Percentiles rank a stretch among this genome's conserved stretches.
Conservation (phyloP, 345 rosid genomes). For the Populus deltoides region DNA sequence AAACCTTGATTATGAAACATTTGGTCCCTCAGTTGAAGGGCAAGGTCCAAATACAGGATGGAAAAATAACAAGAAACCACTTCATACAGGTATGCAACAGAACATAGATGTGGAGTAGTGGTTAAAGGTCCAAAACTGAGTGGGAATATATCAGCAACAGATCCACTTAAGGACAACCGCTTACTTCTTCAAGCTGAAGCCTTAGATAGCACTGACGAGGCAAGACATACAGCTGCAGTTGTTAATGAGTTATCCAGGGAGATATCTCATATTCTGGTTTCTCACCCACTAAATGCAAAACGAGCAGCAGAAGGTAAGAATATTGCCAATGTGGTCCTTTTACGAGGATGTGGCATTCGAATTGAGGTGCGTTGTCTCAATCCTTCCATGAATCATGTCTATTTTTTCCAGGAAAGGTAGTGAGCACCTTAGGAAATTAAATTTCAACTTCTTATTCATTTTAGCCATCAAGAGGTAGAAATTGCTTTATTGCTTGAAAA, state of each 20-base stretch:
- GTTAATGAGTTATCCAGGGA: slow-evolving; percentile 84
- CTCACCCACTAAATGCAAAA: slow-evolving; percentile 73
- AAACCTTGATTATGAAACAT: neutral
- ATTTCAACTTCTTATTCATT: neutral
- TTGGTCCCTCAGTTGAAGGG: neutral
- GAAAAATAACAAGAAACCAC: slow-evolving; percentile 4
- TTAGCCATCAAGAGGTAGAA: neutral
- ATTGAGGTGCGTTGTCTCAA: slow-evolving; percentile 59
- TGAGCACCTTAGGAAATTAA: neutral
- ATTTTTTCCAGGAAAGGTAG: neutral
- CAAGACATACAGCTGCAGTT: slow-evolving; percentile 73
- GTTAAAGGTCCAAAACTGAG: slow-evolving; percentile 88
- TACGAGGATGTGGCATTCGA: slow-evolving; percentile 94
- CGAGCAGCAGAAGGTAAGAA: slow-evolving; percentile 74
- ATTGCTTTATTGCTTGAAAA: neutral
- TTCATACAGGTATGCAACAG: slow-evolving; percentile 79
- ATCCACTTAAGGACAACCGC: slow-evolving; percentile 87
- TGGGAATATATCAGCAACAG: slow-evolving; percentile 95
- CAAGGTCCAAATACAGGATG: neutral
- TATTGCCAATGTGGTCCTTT: slow-evolving; percentile 79
- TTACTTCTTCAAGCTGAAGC: slow-evolving; percentile 72
- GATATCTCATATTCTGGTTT: slow-evolving; percentile 63
- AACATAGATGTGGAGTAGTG: slow-evolving; percentile 96
- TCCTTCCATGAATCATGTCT: neutral
- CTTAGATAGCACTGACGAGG: slow-evolving; percentile 82